Base-by-base conservation (phyloP, 1,139 yeast species). In the Nadsonia commutata region DNA sequence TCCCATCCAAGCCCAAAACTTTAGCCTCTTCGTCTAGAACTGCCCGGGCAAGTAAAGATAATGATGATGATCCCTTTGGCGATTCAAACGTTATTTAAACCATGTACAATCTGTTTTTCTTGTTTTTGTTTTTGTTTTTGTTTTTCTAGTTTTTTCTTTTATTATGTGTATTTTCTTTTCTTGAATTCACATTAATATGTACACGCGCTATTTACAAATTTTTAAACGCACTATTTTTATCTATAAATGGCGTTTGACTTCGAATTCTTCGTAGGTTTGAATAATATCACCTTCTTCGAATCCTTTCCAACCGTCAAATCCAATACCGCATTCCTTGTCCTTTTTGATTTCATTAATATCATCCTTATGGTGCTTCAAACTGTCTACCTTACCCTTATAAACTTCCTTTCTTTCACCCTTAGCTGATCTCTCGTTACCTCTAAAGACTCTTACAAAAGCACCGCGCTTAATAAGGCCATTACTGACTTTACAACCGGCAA, bases 401-500 rank as follows among this genome's bases (percentile, higher is more conserved):
- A 90, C 64, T 6, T 66, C 65, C 33, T 27, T 27, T 16, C n/a
- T 27, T 27, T 27, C 33, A 27, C 33, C n/a, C 33, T 11, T 11
- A 27, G 5, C n/a, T 4, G 33, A 27, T 4, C 33, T 16, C 40
- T 72, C 64, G 5, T 63, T 52, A 36, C 51, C 61, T 53, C 97
- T 72, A 44, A 75, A 52, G 1, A 90, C 80, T 56, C 80, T 76
- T 13, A 86, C 76, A 36, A 64, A 63, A 1, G 80, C 66, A 13
- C 75, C 68, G 50, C 82, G 70, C 51, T 74, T 72, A 39, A 90
- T 62, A 2, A 65, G 59, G 9, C 99, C 99, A 41, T 71, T 73
- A 18, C 65, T 57, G n/a, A 90, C 86, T 56, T 80, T 78, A 56
- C 94, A 83, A 3, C 99, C 99, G 1, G 97, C 98, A 55, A 90